phyloP scores from a whole-genome alignment of 2,329 filamentous ascomycete genomes.

The Paecilomyces niveus region DNA sequence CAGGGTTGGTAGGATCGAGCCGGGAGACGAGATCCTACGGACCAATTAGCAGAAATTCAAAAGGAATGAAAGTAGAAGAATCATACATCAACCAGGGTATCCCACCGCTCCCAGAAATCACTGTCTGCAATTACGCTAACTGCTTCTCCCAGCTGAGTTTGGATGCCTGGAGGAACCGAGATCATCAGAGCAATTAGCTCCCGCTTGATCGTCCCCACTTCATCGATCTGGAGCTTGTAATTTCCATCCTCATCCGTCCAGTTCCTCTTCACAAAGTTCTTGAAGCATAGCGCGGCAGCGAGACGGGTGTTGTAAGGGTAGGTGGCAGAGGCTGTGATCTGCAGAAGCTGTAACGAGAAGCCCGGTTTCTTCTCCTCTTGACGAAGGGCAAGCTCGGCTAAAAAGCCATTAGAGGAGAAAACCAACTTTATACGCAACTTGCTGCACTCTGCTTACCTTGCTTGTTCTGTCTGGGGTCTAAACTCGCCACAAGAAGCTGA shows the following conservation, averaged over 20 bases:
- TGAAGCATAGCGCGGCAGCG: conserved; percentile 87
- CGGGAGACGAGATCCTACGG: conserved; percentile 80
- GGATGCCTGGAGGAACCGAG: conserved; percentile 74
- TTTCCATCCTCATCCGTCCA: conserved; percentile 95
- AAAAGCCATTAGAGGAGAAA: conserved; percentile 7
- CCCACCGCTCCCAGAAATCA: conserved; percentile 94
- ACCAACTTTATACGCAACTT: background rate
- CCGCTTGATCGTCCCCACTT: conserved; percentile 85
- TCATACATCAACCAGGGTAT: conserved; percentile 78
- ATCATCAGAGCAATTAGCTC: conserved; percentile 98
- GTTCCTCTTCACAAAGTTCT: conserved; percentile 93
- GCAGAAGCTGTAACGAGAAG: conserved; percentile 82
- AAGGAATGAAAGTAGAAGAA: background rate
- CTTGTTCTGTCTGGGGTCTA: conserved; percentile 80
- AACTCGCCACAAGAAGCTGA: conserved; percentile 80
- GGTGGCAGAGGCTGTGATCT: conserved; percentile 73
- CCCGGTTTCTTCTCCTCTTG: conserved; percentile 73
- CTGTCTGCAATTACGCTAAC: conserved; percentile 97
- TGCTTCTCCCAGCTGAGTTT: conserved; percentile 89
- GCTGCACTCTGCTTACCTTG: conserved; percentile 59
- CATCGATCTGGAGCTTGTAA: conserved; percentile 76
- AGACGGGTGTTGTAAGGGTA: conserved; percentile 74
- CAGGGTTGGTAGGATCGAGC: conserved; percentile 71
- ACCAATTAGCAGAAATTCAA: background rate
- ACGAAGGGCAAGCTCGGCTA: conserved; percentile 76